Base-by-base conservation (phyloP, 2,329 filamentous ascomycete species). In the Pyrenophora seminiperda region DNA sequence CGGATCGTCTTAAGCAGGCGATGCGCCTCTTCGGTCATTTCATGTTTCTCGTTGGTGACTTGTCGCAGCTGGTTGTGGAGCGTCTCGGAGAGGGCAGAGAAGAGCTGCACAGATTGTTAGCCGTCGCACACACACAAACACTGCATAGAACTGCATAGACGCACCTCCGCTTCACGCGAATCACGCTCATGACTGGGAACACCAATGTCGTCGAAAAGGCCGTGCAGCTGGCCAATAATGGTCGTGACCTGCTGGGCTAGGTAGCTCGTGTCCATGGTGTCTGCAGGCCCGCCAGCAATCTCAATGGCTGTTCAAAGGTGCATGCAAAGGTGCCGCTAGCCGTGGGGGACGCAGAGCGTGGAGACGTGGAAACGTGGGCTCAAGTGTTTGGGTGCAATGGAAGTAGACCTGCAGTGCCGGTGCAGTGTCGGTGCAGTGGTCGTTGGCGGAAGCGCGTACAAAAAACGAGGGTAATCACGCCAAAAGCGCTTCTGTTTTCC, bases 171-270 rank as follows among this genome's bases (percentile, higher is more conserved):
- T 72, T 97, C 93, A 66, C 94, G 83, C 41, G 84, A 82, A 71
- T 97, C 91, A 68, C 94, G 89, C 74, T 97, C 94, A 85, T 96
- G 91, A 67, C 79, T 85, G 20, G 93, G 85, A n/a, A 99, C 89
- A 51, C 94, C 94, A 68, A 99, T 99, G 72, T 99, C 93, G 73
- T 99, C 94, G 69, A 97, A 99, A 50, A 97, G 83, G 59, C 89
- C 89, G 76, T 97, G 93, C 54, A 99, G 83, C 76, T 97, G 91
- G 74, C 85, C 85, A 72, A 97, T 91, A 70, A 96, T 97, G 67
- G 84, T 91, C 62, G 91, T 94, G 77, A 99, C 90, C 83, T 97
- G 94, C 74, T 95, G 91, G 65, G 91, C 89, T 71, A 97, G 81
- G 75, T 95, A 95, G 73, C 89, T 90, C 51, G 92, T 91, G 76